Evolutionary conservation across 1,284 basidiomycete genomes (phyloP), one percentile per base, ranked within the genome.

Genomic region (Ganoderma lucidum): DNA sequence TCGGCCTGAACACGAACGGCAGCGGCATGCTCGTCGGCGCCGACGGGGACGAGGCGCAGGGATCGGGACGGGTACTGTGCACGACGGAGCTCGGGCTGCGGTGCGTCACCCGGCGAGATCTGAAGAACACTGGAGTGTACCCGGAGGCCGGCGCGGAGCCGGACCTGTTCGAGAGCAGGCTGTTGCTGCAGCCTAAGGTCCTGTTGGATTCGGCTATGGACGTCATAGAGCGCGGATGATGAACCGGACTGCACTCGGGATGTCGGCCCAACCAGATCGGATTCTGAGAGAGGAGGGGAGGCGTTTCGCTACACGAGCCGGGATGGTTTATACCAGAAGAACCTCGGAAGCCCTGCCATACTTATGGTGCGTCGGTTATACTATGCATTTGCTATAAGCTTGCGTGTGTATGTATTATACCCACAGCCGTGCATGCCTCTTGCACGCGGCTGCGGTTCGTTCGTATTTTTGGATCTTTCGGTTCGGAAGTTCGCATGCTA

Each of bases 41-140:
- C 9, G 66, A 71, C 41, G 64, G 64, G 41, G 59, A 67, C 55
- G 62, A 63, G 48, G 55, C 67, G 44, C 67, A 63, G 17, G 71
- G 70, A 44, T 68, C 56, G 17, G 77, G 73, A 19, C 74, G 68
- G 28, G 85, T 93, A 56, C 78, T 93, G 48, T 89, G 88, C 70
- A 90, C 90, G 37, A 92, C 89, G n/a, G 91, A 92, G 77, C 74
- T 93, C 45, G 91, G 91, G 1, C 78, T 92, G 70, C 84, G 86
- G 66, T 92, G 91, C 69, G 86, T 87, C 48, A 90, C 88, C 51
- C 83, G 86, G 64, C 85, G 83, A 68, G 80, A 80, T 15, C 30
- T 64, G 35, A 63, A 70, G 44, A 81, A 71, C 67, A 70, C 37
- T 10, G 28, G 59, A 53, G 71, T 70, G n/a, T 69, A 62, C 23